phyloP scores from a whole-genome alignment of 2,329 filamentous ascomycete species.

The Pseudocercospora fijiensis region DNA sequence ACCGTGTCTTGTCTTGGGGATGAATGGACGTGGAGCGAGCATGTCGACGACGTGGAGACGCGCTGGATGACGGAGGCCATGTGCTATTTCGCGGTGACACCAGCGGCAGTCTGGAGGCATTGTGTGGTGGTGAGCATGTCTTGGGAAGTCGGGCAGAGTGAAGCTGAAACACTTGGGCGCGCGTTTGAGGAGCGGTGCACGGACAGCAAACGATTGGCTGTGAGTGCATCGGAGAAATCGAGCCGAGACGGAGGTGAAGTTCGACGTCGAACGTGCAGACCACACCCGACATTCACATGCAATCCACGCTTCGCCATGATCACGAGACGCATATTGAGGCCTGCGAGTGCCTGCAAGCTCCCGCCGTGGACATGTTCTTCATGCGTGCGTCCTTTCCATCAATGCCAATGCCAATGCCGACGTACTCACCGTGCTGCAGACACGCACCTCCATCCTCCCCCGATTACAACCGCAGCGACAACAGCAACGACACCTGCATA shows the following conservation, averaged over 20 bases:
- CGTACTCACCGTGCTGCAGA: slow-evolving; percentile 10
- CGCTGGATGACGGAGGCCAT: slow-evolving; percentile 16
- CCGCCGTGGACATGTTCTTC: slow-evolving; percentile 34
- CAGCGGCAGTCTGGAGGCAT: slow-evolving; percentile 24
- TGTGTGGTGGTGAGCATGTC: slow-evolving; percentile 23
- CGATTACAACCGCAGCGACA: slow-evolving; percentile 17
- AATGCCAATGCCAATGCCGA: slow-evolving; percentile 1
- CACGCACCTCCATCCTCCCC: slow-evolving; percentile 25
- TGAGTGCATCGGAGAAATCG: not conserved
- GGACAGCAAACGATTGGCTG: slow-evolving; percentile 21
- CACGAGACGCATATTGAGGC: slow-evolving; percentile 34
- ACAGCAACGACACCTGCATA: slow-evolving; percentile 40
- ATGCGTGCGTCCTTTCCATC: slow-evolving; percentile 28
- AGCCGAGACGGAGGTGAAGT: slow-evolving; percentile 7
- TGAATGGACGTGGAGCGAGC: slow-evolving; percentile 15
- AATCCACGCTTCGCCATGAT: slow-evolving; percentile 29
- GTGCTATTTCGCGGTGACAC: slow-evolving; percentile 17
- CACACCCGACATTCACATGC: not conserved
- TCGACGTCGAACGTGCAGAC: slow-evolving; percentile 1
- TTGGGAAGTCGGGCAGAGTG: slow-evolving; percentile 14
- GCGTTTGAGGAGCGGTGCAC: slow-evolving; percentile 17
- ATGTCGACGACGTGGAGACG: slow-evolving; percentile 20
- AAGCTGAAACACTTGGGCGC: slow-evolving; percentile 27
- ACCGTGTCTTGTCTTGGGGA: slow-evolving; percentile 20
- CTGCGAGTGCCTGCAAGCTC: slow-evolving; percentile 26